Evolutionary conservation across 176 grass and related monocot genomes (phyloP), one percentile per base, ranked within the genome.

Genomic region (Avena insularis): DNA sequence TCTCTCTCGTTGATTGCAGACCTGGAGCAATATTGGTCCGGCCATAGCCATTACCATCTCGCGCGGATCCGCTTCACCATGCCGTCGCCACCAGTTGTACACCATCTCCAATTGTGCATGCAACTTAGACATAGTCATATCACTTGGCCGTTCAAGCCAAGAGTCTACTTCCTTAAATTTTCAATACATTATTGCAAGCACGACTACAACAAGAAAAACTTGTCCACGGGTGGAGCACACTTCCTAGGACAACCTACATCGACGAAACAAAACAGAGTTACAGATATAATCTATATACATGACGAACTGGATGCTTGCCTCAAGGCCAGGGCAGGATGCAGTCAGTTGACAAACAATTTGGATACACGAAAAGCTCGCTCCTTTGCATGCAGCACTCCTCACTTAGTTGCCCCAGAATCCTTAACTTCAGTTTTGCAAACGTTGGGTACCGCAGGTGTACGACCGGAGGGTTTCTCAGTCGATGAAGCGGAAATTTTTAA

Each of bases 281-380:
- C 83, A 82, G 51, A 85, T 82, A 81, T 82, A 63, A 61, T 65
- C 79, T 88, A 88, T 88, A 61, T 91, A 88, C 86, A 91, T 11
- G 84, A 56, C 3, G 78, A 91, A 72, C 86, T 73, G 64, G 71
- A 82, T 78, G 64, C 68, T 74, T 74, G 74, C 65, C 35, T 23
- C 20, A 21, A 75, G 77, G 74, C 15, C 13, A 17, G 3, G 50
- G 14, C 4, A 12, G 2, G 31, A 72, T 36, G 67, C 16, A 8
- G 23, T 79, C 56, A 66, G 56, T 38, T 14, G 57, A 62, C 67
- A 72, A 88, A 91, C 47, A 91, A 86, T 63, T 33, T 11, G 35
- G 67, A 27, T 46, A 61, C 82, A 71, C 38, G 12, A 77, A 85
- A 88, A 86, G 71, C 79, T 79, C 71, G 6, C 79, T 63, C 51